Evolutionary conservation across 2,329 filamentous ascomycete species (phyloP), one percentile per base, ranked within the genome.

Genomic region (Cercospora sp.): DNA sequence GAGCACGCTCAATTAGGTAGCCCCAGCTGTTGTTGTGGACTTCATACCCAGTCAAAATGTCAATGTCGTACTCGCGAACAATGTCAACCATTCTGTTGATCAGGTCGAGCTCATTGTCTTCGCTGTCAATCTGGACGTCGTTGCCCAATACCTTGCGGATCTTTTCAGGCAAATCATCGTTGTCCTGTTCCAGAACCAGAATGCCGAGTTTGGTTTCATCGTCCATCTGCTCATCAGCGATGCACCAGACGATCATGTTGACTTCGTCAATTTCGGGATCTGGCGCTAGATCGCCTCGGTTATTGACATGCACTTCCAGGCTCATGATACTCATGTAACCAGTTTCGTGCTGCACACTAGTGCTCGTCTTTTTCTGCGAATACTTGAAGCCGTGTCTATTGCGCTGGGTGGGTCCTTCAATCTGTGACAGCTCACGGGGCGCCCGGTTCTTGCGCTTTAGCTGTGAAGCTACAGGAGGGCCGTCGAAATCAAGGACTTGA

Each of bases 261-360:
- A 99, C 87, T 73, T 94, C 91, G 77, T 99, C 95, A 73, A 96
- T 87, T 73, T 94, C 92, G 0, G 95, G 95, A 75, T 99, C 93
- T 0, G 95, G 93, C 2, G 93, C 87, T 8, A 97, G 84, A 60
- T 88, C 89, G 6, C 88, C 92, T 65, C 94, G 87, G 3, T 91
- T 95, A 73, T 97, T 97, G 69, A 96, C 90, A 77, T 99, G 94
- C 4, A 98, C 82, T 77, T 99, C 95, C 6, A 99, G 80, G 72
- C 93, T 96, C 92, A 99, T 94, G 18, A 91, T 93, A 73, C 92
- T 97, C 95, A 99, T 98, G 78, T 97, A 97, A 73, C 95, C 91
- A 2, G 88, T 89, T 78, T 96, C 92, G 72, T 94, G 91, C 75
- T 92, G 88, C 18, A 96, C 89, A 72, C 89, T 93, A 0, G 90